These are phyloP conservation scores for Pezicula carpinea DNA, from an alignment of 2,329 filamentous ascomycete genomes.

Conservation along the genomic window DNA sequence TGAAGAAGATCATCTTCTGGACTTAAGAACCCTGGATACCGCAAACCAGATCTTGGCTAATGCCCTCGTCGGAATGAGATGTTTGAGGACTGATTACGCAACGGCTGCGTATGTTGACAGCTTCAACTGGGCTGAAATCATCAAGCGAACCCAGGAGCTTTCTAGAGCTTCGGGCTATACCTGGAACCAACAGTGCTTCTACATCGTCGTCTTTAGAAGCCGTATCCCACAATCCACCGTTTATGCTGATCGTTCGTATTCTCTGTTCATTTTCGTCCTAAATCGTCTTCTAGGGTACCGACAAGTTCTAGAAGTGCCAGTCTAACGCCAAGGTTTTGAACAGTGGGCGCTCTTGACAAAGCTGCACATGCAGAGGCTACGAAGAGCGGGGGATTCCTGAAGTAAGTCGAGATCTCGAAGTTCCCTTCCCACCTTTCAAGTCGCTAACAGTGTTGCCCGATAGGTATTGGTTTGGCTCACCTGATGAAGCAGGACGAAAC, in stretches of 20 bases:
- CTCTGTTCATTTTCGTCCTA: no score
- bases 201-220: conserved; percentile 81
- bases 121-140: conserved; percentile 71
- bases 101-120: conserved; percentile 66
- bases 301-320: no score
- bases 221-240: conserved; percentile 63
- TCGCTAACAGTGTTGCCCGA: not conserved
- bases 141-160: conserved; percentile 53
- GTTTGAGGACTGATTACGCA: conserved; percentile 67
- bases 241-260: conserved; percentile 43
- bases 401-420: conserved; percentile 41
- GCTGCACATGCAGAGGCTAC: conserved; percentile 77
- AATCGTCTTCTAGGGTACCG: no score
- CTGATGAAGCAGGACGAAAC: conserved; percentile 67
- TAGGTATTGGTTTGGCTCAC: conserved; percentile 83
- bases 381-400: conserved; percentile 74
- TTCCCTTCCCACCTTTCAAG: not conserved
- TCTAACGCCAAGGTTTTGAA: no score
- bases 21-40: conserved; percentile 60
- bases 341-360: conserved; percentile 66
- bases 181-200: conserved; percentile 66
- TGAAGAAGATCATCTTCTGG: conserved; percentile 64
- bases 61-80: conserved; percentile 61
- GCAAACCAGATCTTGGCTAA: conserved; percentile 67
- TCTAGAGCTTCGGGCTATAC: conserved; percentile 38